phyloP scores from a whole-genome alignment of 768 basidiomycete genomes.

The Trichaptum fuscoviolaceum region DNA sequence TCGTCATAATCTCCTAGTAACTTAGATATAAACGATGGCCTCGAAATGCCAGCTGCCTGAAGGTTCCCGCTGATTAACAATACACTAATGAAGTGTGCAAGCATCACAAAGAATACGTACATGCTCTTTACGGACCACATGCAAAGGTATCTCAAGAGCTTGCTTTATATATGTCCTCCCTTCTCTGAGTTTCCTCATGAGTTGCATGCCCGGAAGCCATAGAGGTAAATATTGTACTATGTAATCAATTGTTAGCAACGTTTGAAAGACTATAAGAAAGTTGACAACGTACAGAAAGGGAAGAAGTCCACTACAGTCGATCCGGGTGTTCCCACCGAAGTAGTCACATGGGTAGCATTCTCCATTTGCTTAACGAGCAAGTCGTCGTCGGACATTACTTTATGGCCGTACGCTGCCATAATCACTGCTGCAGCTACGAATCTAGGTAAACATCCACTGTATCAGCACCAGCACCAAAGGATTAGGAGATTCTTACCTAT shows the following conservation, averaged over 20 bases:
- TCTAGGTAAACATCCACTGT: constrained; percentile 15
- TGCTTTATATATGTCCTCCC: background rate
- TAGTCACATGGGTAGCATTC: constrained; percentile 18
- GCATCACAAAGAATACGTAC: background rate
- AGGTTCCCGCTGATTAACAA: background rate
- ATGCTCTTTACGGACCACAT: background rate
- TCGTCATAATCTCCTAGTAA: background rate
- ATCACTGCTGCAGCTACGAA: constrained; percentile 25
- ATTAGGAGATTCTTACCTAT: background rate
- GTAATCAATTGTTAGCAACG: background rate
- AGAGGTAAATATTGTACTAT: background rate
- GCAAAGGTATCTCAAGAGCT: background rate
- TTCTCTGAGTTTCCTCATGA: background rate
- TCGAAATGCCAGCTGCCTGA: background rate
- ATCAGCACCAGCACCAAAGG: background rate
- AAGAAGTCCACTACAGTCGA: constrained; percentile 30
- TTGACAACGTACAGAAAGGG: constrained; percentile 23
- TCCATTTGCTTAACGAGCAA: constrained; percentile 24
- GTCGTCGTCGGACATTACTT: constrained; percentile 24
- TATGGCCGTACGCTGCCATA: constrained; percentile 28
- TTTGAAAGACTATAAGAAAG: background rate
- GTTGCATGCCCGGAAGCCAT: background rate
- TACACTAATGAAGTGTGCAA: too few relatives aligned
- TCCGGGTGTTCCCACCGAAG: constrained; percentile 20
- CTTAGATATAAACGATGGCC: background rate